Evolutionary conservation across 163 green algal species (phyloP).

Genomic region (Chlorella variabilis): DNA sequence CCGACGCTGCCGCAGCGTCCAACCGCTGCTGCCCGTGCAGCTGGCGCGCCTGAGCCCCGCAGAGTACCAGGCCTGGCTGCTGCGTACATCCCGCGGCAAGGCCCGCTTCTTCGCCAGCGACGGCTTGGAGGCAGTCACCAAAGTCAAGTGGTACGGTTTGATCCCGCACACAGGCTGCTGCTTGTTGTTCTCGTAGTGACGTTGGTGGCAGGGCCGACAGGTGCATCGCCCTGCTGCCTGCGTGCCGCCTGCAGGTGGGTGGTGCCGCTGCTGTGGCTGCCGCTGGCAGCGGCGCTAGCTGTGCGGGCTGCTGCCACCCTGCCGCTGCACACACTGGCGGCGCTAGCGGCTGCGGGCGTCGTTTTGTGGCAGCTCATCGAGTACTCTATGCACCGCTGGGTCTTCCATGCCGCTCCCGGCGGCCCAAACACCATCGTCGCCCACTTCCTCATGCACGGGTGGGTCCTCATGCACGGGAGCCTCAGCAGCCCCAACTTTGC

Average conservation of each 20-base stretch:
- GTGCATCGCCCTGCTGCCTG: not conserved
- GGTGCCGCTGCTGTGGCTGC: constrained; percentile 55
- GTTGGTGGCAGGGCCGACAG: not conserved
- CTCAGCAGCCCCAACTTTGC: not conserved
- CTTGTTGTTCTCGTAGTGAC: not conserved
- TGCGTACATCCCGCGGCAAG: constrained; percentile 2
- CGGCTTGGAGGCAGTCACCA: not conserved
- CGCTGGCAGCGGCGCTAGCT: not conserved
- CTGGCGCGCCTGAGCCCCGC: not conserved
- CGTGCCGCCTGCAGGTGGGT: constrained; percentile 42
- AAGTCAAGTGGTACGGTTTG: constrained; percentile 17
- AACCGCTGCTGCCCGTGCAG: constrained; percentile 1
- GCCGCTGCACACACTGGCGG: not conserved
- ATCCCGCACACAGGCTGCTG: not conserved
- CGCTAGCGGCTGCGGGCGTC: constrained; percentile 60
- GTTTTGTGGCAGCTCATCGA: constrained; percentile 84
- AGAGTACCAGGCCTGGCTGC: constrained; percentile 21
- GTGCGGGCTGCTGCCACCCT: not conserved
- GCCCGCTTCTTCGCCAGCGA: constrained; percentile 9
- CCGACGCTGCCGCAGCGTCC: not conserved
- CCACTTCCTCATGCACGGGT: constrained; percentile 93
- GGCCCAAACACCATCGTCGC: constrained; percentile 74
- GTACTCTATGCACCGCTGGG: constrained; percentile 88
- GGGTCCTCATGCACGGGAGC: not conserved
- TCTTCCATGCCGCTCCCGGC: constrained; percentile 80